phyloP scores from a whole-genome alignment of 805 yeast species.

The Candida caryicola region DNA sequence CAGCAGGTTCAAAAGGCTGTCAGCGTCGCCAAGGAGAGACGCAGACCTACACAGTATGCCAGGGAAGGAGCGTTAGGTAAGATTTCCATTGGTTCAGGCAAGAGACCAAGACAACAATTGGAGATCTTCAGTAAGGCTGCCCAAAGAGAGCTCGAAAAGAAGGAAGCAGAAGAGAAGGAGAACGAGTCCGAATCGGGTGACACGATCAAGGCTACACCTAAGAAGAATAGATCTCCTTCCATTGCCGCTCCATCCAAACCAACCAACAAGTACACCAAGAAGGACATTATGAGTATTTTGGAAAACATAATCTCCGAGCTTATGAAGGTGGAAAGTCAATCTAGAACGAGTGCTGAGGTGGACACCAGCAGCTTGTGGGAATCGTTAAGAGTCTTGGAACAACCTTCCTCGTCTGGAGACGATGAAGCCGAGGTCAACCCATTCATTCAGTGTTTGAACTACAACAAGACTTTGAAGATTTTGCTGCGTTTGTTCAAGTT shows the following conservation, averaged over 20 bases:
- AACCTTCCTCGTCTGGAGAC: conserved; percentile 50
- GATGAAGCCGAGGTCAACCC: conserved; percentile 59
- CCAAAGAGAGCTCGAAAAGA: conserved; percentile 43
- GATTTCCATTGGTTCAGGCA: conserved; percentile 73
- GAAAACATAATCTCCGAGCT: conserved; percentile 79
- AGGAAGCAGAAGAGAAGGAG: conserved; percentile 20
- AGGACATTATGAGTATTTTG: conserved; percentile 57
- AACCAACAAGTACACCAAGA: conserved; percentile 34
- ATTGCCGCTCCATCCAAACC: conserved; percentile 33
- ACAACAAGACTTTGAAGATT: conserved; percentile 84
- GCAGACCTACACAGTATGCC: conserved; percentile 60
- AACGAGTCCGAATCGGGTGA: conserved; percentile 14
- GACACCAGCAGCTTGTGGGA: conserved; percentile 63
- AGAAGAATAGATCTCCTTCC: conserved; percentile 29
- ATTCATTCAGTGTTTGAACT: conserved; percentile 76
- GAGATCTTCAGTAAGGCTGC: conserved; percentile 56
- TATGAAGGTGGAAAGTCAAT: conserved; percentile 70
- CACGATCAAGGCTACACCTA: conserved; percentile 8
- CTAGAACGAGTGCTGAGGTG: conserved; percentile 33
- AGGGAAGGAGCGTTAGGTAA: conserved; percentile 89
- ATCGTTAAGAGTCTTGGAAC: conserved; percentile 69
- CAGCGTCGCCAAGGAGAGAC: conserved; percentile 87
- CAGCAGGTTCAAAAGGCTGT: conserved; percentile 97
- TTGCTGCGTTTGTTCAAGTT: conserved; percentile 87
- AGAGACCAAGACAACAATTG: conserved; percentile 84